Conservation (phyloP, 352 stramenopile genomes). For the Phytophthora fragariaefolia region DNA sequence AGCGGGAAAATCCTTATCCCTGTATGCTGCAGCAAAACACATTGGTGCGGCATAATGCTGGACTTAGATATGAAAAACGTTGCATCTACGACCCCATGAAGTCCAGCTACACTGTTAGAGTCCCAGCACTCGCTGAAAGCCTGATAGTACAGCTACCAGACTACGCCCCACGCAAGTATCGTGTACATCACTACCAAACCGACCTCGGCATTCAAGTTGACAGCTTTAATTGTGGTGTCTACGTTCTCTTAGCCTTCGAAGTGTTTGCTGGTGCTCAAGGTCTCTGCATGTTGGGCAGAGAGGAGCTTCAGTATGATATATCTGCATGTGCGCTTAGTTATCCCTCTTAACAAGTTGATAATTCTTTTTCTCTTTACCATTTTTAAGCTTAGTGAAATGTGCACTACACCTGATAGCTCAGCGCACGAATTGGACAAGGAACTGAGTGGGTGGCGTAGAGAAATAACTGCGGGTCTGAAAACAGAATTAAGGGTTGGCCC, state of each 20-base stretch:
- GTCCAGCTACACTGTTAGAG: background rate
- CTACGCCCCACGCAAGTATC: slow-evolving; percentile 5
- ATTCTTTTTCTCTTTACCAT: no score
- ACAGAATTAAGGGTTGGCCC: no score
- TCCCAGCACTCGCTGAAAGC: background rate
- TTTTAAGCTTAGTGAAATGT: no score
- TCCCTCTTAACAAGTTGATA: no score
- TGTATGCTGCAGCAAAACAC: background rate
- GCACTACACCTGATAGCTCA: no score
- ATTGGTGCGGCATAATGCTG: slow-evolving; percentile 10
- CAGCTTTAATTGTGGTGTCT: background rate
- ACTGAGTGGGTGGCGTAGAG: no score
- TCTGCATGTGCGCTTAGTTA: no score
- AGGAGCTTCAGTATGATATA: no score
- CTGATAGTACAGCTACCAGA: background rate
- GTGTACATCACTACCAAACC: background rate
- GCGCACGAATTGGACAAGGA: no score
- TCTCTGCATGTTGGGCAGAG: no score
- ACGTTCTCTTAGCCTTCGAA: background rate
- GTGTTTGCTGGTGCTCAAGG: no score
- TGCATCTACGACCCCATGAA: background rate
- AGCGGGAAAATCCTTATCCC: background rate
- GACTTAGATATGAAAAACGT: background rate
- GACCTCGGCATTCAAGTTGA: background rate
- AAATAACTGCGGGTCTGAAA: no score